phyloP scores from a whole-genome alignment of 192 early-diverging fungal species.

The Pilaira anomala region DNA sequence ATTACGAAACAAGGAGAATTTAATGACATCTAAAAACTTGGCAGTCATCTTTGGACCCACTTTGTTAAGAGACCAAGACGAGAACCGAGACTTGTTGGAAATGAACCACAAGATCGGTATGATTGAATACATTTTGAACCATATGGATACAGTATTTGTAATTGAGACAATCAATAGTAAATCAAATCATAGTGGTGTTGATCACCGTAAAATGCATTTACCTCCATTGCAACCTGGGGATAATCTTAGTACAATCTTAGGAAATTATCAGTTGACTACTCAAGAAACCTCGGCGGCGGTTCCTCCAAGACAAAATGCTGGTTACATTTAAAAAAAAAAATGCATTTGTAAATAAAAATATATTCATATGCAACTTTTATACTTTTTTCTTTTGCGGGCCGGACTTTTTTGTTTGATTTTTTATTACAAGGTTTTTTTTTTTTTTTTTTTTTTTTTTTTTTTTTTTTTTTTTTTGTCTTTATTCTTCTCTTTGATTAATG shows the following conservation, averaged over 20 bases:
- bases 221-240: slow-evolving; percentile 8
- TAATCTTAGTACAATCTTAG: neutral
- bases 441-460: too few relatives aligned
- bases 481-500: slow-evolving; percentile 14
- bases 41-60: slow-evolving; percentile 93
- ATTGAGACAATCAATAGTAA: slow-evolving; percentile 13
- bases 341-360: neutral
- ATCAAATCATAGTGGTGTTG: neutral
- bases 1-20: slow-evolving; percentile 62
- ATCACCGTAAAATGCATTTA: slow-evolving; percentile 10
- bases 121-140: slow-evolving; percentile 65
- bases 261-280: neutral
- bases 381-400: too few relatives aligned
- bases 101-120: slow-evolving; percentile 68
- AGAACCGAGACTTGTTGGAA: slow-evolving; percentile 61
- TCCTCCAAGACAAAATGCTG: slow-evolving; percentile 26
- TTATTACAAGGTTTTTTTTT: too few relatives aligned
- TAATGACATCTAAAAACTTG: slow-evolving; percentile 90
- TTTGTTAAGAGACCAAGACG: slow-evolving; percentile 60
- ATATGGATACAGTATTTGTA: slow-evolving; percentile 38
- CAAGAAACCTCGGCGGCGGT: slow-evolving; percentile 4
- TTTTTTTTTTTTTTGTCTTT: too few relatives aligned
- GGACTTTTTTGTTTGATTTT: too few relatives aligned
- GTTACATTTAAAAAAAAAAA: slow-evolving; percentile 26
- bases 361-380: too few relatives aligned